phyloP scores from a whole-genome alignment of 2,329 filamentous ascomycete genomes.

The Lecanoromycetidae sp. region DNA sequence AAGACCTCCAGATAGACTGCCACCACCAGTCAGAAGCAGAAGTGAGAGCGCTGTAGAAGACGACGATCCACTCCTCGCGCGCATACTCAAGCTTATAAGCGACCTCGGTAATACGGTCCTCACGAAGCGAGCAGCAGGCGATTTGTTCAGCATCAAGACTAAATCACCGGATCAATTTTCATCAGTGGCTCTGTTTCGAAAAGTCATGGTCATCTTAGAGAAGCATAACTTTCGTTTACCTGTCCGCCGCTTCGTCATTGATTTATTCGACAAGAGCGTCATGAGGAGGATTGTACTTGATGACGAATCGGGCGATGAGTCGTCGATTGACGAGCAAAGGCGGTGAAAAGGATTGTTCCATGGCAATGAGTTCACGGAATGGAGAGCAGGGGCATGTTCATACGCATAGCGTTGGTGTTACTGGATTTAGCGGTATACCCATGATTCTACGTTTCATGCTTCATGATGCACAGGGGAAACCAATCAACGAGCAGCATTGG shows the following conservation, averaged over 20 bases:
- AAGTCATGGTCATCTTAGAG: constrained; percentile 74
- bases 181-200: constrained; percentile 66
- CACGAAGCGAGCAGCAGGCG: constrained; percentile 72
- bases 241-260: constrained; percentile 79
- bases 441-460: neutral
- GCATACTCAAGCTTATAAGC: constrained; percentile 71
- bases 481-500: neutral
- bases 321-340: neutral
- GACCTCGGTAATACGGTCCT: constrained; percentile 90
- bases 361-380: neutral
- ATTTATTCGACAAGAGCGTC: constrained; percentile 85
- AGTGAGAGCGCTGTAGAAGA: constrained; percentile 38
- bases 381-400: neutral
- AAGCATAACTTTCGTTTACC: constrained; percentile 79
- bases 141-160: constrained; percentile 64
- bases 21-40: neutral
- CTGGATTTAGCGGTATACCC: constrained; percentile 2
- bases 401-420: constrained; percentile 4
- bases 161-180: constrained; percentile 65
- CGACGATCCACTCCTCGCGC: constrained; percentile 51
- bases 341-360: neutral
- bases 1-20: neutral
- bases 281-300: constrained; percentile 73
- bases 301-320: constrained; percentile 30
- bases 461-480: neutral